Evolutionary conservation across 768 basidiomycete genomes (phyloP).

Genomic region (Lyophyllum decastes): DNA sequence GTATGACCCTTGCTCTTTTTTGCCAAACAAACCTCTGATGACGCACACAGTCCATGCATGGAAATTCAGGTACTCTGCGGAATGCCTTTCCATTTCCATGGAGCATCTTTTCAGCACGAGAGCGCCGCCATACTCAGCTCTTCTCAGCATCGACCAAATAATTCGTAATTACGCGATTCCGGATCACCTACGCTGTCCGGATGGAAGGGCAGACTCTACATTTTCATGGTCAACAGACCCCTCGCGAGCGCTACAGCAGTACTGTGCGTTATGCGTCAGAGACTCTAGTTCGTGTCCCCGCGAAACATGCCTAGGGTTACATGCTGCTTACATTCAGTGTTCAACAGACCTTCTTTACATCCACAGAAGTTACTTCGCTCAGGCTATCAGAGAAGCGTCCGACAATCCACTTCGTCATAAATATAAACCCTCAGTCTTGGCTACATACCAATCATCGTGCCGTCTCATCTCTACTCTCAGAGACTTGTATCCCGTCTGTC

Average conservation of each 20-base stretch:
- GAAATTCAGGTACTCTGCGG: conserved; percentile 46
- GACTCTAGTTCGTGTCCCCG: conserved; percentile 44
- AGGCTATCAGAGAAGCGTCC: conserved; percentile 42
- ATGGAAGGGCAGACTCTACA: conserved; percentile 26
- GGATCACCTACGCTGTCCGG: conserved; percentile 41
- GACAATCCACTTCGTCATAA: conserved; percentile 45
- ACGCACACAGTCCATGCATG: conserved; percentile 38
- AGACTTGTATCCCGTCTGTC: conserved; percentile 37
- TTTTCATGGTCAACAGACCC: conserved; percentile 42
- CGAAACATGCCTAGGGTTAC: neutral
- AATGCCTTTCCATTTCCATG: conserved; percentile 44
- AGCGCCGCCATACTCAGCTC: conserved; percentile 39
- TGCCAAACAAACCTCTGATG: neutral
- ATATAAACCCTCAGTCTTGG: conserved; percentile 46
- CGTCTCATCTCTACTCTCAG: conserved; percentile 40
- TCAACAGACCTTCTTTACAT: conserved; percentile 43
- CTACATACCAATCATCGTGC: conserved; percentile 44
- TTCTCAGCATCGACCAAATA: conserved; percentile 51
- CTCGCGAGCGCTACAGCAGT: conserved; percentile 45
- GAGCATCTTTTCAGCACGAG: conserved; percentile 42
- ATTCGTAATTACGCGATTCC: conserved; percentile 54
- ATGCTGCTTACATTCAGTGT: neutral
- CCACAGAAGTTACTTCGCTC: conserved; percentile 50
- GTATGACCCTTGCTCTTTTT: conserved; percentile 33
- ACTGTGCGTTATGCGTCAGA: conserved; percentile 36